These are phyloP conservation scores for Vaccinium vitisidaea DNA, from an alignment of 148 eudicot genomes.

Conservation along the genomic window DNA sequence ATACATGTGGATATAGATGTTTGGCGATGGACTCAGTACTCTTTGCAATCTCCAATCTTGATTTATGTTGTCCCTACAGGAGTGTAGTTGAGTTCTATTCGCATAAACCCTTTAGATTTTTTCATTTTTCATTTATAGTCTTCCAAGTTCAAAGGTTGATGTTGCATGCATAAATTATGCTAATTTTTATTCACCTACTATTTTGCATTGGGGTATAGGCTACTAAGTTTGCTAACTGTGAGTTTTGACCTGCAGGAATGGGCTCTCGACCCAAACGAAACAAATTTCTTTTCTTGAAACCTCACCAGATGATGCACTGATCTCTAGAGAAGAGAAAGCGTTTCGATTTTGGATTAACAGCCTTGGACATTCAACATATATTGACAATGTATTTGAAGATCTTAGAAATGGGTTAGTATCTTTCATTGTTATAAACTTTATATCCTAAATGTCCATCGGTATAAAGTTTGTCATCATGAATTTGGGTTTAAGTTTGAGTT, in stretches of 20 bases:
- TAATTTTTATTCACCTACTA: not conserved
- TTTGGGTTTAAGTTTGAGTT: not conserved
- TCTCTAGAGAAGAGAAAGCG: slow-evolving; percentile 87
- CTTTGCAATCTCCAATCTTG: not conserved
- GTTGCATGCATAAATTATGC: not conserved
- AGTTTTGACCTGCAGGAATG: slow-evolving; percentile 62
- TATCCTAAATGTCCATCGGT: not conserved
- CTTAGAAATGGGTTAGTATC: slow-evolving; percentile 88
- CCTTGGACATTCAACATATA: slow-evolving; percentile 76
- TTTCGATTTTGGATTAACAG: slow-evolving; percentile 97
- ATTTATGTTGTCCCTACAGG: not conserved
- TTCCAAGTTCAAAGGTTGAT: not conserved
- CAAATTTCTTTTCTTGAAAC: slow-evolving; percentile 87
- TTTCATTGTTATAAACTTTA: not conserved
- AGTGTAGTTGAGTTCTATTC: not conserved
- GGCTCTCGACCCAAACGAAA: slow-evolving; percentile 80
- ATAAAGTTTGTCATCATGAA: not conserved
- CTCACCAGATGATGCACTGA: slow-evolving; percentile 73
- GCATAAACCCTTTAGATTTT: not conserved
- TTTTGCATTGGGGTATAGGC: not conserved
- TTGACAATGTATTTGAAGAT: slow-evolving; percentile 95
- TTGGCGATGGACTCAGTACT: not conserved
- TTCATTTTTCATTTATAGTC: not conserved
- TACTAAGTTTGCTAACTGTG: slow-evolving; percentile 15
- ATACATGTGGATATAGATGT: not conserved